These are phyloP conservation scores for Suillus spraguei DNA, from an alignment of 768 basidiomycete genomes.

Conservation along the genomic window DNA sequence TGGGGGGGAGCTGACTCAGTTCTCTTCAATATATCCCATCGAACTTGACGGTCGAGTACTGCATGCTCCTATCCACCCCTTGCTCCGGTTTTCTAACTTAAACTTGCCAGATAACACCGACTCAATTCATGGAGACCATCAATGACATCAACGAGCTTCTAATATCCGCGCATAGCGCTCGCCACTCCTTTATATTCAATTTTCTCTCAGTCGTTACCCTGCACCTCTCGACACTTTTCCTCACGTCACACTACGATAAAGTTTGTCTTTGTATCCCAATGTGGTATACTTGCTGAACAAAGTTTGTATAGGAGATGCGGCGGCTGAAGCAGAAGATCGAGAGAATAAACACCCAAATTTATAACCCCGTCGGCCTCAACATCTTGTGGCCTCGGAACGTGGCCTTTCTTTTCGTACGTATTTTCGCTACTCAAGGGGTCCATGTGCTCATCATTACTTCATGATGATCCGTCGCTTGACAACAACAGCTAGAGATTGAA, in stretches of 20 bases:
- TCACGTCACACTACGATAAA: constrained; percentile 81
- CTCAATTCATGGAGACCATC: constrained; percentile 87
- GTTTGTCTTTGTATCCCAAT: constrained; percentile 36
- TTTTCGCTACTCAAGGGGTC: background rate
- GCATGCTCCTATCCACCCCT: constrained; percentile 11
- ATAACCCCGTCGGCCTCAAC: constrained; percentile 86
- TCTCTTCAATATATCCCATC: constrained; percentile 84
- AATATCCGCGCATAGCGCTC: constrained; percentile 82
- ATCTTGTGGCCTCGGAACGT: constrained; percentile 83
- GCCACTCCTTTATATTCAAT: constrained; percentile 77
- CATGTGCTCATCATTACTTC: constrained; percentile 7
- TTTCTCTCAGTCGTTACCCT: constrained; percentile 75
- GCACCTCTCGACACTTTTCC: constrained; percentile 74
- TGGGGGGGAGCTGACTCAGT: constrained; percentile 89
- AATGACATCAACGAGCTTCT: constrained; percentile 89
- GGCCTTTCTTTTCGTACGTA: constrained; percentile 90
- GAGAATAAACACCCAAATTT: constrained; percentile 69
- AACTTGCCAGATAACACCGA: constrained; percentile 75
- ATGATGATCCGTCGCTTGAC: constrained; percentile 3
- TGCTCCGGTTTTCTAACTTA: background rate
- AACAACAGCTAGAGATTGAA: constrained; percentile 85
- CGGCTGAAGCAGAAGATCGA: constrained; percentile 64
- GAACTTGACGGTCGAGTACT: constrained; percentile 93
- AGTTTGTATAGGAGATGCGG: constrained; percentile 67
- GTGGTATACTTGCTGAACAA: constrained; percentile 14